These are phyloP conservation scores for Stachybotrys chartarum DNA, from an alignment of 2,329 filamentous ascomycete species.

Conservation along the genomic window DNA sequence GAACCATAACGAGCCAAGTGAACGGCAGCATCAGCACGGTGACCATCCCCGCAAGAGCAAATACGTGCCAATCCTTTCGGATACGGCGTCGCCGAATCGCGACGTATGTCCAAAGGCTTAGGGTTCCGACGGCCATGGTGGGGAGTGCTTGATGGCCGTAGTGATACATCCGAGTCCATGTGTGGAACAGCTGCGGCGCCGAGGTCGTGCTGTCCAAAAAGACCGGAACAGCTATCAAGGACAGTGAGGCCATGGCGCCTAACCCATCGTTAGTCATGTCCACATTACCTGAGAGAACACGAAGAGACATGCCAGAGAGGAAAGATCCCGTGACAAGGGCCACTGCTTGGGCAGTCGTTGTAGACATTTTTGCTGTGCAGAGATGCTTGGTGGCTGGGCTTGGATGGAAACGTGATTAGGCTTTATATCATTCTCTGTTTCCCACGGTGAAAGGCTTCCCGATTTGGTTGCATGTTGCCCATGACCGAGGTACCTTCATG, in stretches of 20 bases:
- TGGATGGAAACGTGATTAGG: too few species aligned
- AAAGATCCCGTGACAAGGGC: slow-evolving; percentile 2
- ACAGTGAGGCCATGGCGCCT: slow-evolving; percentile 7
- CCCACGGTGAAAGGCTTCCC: too few species aligned
- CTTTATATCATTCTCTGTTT: too few species aligned
- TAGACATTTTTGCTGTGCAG: background rate
- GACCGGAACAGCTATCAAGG: slow-evolving; percentile 2
- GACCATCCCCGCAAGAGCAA: background rate
- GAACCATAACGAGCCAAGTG: background rate
- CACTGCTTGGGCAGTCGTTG: background rate
- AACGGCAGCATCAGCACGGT: background rate
- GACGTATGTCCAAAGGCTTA: background rate
- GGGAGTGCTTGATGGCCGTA: slow-evolving; percentile 5
- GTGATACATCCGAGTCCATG: slow-evolving; percentile 7
- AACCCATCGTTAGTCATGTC: background rate
- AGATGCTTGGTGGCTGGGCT: too few species aligned
- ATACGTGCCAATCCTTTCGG: background rate
- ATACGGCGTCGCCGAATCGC: background rate
- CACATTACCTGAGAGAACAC: background rate
- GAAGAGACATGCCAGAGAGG: slow-evolving; percentile 4
- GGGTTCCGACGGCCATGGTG: background rate
- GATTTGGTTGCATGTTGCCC: too few species aligned
- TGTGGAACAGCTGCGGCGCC: background rate
- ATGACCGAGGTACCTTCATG: too few species aligned
- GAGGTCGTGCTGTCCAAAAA: slow-evolving; percentile 3